Percentiles rank a stretch among this genome's conserved stretches.
Evolutionary conservation across 129 eudicot species (phyloP).

Genomic region (Ambrosia trifida): DNA sequence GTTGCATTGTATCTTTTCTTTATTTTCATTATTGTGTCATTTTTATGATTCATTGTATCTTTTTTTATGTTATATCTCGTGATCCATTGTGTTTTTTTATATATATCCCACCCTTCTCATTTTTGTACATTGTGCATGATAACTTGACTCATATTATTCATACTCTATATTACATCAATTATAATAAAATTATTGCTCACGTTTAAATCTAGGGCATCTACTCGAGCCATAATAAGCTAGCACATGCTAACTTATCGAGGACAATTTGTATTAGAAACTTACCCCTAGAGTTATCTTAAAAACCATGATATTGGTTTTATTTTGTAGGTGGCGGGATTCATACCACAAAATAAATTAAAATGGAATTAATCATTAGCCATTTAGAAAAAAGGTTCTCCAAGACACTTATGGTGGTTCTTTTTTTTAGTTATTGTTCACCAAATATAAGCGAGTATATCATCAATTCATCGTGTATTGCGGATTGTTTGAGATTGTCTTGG

Average conservation of each 20-base stretch:
- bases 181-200: no score
- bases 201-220: no score
- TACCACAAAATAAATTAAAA: background rate
- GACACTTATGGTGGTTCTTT: slow-evolving; percentile 16
- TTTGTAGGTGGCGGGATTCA: background rate
- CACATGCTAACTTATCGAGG: background rate
- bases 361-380: slow-evolving; percentile 20
- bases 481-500: background rate
- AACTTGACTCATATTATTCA: no score
- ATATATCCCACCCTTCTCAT: no score
- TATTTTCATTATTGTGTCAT: no score
- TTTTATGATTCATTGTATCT: no score
- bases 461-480: slow-evolving; percentile 11
- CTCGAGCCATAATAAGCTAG: no score
- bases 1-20: no score
- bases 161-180: no score
- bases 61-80: no score
- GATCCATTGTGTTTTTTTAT: no score
- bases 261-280: background rate
- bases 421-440: background rate
- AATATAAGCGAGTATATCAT: background rate
- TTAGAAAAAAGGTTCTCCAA: slow-evolving; percentile 7
- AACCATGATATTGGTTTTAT: background rate
- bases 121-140: no score
- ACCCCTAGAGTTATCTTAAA: background rate